Base-by-base conservation (phyloP, 2,329 filamentous ascomycete species). In the Epichloe amarillans region DNA sequence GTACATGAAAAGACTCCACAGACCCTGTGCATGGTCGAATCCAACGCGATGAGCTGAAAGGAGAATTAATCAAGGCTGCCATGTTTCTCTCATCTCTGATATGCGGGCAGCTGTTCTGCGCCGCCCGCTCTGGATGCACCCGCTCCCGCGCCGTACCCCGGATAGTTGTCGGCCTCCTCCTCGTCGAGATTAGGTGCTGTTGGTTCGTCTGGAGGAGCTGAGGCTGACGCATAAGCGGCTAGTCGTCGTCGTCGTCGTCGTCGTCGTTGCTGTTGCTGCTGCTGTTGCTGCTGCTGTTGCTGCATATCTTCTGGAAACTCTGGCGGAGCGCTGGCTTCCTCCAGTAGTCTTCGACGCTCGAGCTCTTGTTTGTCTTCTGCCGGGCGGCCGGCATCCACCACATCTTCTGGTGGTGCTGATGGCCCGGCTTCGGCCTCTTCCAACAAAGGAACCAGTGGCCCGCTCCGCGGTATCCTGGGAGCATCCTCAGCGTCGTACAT, bases 301-400 rank as follows among this genome's bases (percentile, higher is more conserved):
- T 73, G 70, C 53, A 71, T 72, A 55, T 81, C 77, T 5, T 75
- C 72, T 0, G 76, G 75, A 43, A 80, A 75, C 11, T 75, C 72
- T 3, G 75, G 75, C 4, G 83, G 83, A 8, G 79, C 77, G 62
- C 82, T 85, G 7, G 78, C 79, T 59, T 84, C 76, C 48, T 73
- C 69, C 53, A 85, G 69, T n/a, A 87, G 64, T 38, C 82, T 72
- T 51, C 71, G 76, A 19, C 82, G 73, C 62, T 90, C 85, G 6
- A 88, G 69, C 62, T 94, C 88, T 58, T 83, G 81, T 64, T 94
- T 93, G 64, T 94, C 90, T 50, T 93, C 86, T 14, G 49, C 52
- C 5, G 47, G 37, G 12, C 57, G 57, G 23, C 52, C 57, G 10
- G 50, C 57, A 21, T 51, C 60, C 4, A 79, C 48, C 7, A 74